Evolutionary conservation across 2,329 filamentous ascomycete genomes (phyloP).

Genomic region (Fusarium austroafricanum): DNA sequence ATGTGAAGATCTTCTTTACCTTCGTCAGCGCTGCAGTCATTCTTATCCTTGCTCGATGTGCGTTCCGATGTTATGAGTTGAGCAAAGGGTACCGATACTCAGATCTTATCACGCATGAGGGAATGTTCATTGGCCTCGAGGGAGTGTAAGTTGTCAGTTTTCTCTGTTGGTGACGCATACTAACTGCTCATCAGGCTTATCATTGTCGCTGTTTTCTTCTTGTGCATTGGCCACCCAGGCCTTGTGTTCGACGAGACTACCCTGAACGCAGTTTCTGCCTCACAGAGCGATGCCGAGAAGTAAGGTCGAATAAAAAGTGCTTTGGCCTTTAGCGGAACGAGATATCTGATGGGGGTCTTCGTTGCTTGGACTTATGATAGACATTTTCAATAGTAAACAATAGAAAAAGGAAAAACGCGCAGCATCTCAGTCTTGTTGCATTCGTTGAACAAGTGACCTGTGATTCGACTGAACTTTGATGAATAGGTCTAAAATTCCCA

Average conservation of each 20-base stretch:
- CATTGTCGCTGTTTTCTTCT: slow-evolving; percentile 50
- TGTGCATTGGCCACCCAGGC: slow-evolving; percentile 56
- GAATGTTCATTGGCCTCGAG: slow-evolving; percentile 66
- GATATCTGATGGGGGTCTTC: accelerated
- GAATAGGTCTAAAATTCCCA: not conserved
- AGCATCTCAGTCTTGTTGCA: accelerated
- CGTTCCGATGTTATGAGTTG: slow-evolving; percentile 73
- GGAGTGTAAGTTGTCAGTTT: slow-evolving; percentile 53
- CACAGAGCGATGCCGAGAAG: slow-evolving; percentile 21
- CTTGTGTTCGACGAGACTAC: slow-evolving; percentile 41
- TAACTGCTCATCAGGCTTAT: slow-evolving; percentile 48
- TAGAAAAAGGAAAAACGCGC: not conserved
- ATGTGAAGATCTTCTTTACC: slow-evolving; percentile 59
- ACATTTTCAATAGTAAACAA: accelerated
- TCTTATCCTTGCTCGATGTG: slow-evolving; percentile 69
- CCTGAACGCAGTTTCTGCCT: not conserved
- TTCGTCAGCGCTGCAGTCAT: slow-evolving; percentile 66
- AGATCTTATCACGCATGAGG: slow-evolving; percentile 62
- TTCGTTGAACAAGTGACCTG: not conserved
- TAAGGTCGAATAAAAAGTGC: not conserved
- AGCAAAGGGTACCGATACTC: slow-evolving; percentile 69
- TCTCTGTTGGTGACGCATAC: not conserved
- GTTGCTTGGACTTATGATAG: not conserved
- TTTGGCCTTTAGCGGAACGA: accelerated
- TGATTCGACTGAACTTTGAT: accelerated